Evolutionary conservation across 805 yeast genomes (phyloP).

Genomic region (Ogataea minuta): DNA sequence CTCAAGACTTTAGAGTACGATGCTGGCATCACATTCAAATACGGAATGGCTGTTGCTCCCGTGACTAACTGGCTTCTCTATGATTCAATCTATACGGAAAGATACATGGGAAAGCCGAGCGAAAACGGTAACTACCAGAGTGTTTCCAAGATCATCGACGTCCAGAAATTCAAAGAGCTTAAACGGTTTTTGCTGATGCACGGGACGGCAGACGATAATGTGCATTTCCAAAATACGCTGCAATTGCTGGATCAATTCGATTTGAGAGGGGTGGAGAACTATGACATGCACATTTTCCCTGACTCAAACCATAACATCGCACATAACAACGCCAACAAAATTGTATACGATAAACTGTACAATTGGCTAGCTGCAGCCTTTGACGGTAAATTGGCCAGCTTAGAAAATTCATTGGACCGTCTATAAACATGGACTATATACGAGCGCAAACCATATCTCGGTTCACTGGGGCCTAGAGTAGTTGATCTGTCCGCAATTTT

Average conservation of each 20-base stretch:
- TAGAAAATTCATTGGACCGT: not conserved
- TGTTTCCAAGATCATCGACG: constrained; percentile 42
- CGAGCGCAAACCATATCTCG: too few species aligned
- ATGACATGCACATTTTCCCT: constrained; percentile 86
- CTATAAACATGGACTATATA: constrained; percentile 1
- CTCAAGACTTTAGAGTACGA: constrained; percentile 73
- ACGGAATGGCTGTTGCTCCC: constrained; percentile 82
- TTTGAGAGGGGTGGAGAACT: constrained; percentile 54
- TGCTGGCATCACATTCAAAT: constrained; percentile 58
- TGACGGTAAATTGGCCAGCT: constrained; percentile 14
- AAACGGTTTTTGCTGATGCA: constrained; percentile 67
- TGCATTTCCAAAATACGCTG: constrained; percentile 70
- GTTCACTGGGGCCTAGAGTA: constrained; percentile 58
- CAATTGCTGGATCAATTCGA: constrained; percentile 61
- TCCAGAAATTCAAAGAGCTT: constrained; percentile 44
- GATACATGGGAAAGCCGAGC: constrained; percentile 62
- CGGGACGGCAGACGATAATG: constrained; percentile 85
- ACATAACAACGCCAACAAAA: constrained; percentile 73
- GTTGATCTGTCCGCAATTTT: constrained; percentile 69
- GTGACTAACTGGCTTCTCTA: constrained; percentile 77
- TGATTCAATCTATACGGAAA: constrained; percentile 77
- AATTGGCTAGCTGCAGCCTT: constrained; percentile 69
- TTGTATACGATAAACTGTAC: constrained; percentile 69
- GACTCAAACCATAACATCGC: constrained; percentile 86
- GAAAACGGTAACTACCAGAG: constrained; percentile 50